Conservation (phyloP, 202 grass and related monocot genomes). For the Setaria viridis region DNA sequence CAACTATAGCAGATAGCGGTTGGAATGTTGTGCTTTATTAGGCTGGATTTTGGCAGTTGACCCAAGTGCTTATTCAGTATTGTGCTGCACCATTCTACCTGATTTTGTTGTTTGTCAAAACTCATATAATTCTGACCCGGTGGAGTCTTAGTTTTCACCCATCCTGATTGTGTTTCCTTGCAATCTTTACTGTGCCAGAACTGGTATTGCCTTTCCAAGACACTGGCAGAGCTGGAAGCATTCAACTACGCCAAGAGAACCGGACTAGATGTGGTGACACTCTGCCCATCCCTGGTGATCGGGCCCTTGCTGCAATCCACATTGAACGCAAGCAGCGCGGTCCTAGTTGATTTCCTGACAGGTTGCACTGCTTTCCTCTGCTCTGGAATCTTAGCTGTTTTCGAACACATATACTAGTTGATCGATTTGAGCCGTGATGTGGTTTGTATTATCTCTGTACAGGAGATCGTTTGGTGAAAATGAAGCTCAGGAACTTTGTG, state of each 20-base stretch:
- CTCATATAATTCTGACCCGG: too few relatives aligned
- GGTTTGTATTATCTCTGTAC: background rate
- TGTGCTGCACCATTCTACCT: too few relatives aligned
- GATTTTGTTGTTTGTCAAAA: too few relatives aligned
- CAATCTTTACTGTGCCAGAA: conserved; percentile 47
- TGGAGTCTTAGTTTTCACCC: background rate
- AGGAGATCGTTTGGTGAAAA: conserved; percentile 55
- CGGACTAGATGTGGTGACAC: conserved; percentile 56
- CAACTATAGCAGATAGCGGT: too few relatives aligned
- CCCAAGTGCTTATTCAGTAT: too few relatives aligned
- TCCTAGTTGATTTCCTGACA: conserved; percentile 66
- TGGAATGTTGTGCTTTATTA: too few relatives aligned
- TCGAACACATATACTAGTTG: background rate
- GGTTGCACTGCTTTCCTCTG: conserved; percentile 37
- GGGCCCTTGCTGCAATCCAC: conserved; percentile 73
- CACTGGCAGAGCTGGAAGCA: conserved; percentile 72
- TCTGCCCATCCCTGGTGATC: conserved; percentile 71
- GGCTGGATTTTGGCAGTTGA: too few relatives aligned
- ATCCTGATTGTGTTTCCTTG: background rate
- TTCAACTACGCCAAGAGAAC: conserved; percentile 52
- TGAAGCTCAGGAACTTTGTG: conserved; percentile 45
- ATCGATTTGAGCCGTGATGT: background rate
- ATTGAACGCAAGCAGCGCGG: conserved; percentile 62
- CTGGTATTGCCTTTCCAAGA: conserved; percentile 78
- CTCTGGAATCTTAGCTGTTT: background rate